Conservation (phyloP, 1,284 basidiomycete genomes). For the Ganoderma boninense region DNA sequence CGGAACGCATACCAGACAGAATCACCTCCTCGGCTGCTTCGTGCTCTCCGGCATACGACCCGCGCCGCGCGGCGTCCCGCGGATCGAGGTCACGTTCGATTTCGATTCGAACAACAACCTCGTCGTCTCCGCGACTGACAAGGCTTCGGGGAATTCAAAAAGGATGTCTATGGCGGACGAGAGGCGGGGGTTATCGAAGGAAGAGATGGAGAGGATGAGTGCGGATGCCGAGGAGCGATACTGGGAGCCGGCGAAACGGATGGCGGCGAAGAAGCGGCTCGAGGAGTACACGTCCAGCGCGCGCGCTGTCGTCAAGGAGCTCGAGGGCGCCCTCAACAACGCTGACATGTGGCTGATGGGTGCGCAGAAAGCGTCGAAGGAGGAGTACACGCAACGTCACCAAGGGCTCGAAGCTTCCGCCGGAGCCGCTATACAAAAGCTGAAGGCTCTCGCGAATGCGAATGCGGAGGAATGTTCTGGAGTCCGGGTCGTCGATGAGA, state of each 20-base stretch:
- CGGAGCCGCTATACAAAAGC: slow-evolving; percentile 93
- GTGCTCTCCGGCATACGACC: slow-evolving; percentile 98
- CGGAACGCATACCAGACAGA: slow-evolving; percentile 98
- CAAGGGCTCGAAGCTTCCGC: slow-evolving; percentile 94
- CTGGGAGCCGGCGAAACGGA: slow-evolving; percentile 87
- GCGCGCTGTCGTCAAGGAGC: slow-evolving; percentile 89
- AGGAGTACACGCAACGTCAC: slow-evolving; percentile 95
- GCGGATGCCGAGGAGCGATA: slow-evolving; percentile 93
- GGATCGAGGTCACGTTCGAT: slow-evolving; percentile 98
- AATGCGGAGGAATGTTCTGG: neutral
- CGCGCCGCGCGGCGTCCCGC: slow-evolving; percentile 97
- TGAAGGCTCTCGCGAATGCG: slow-evolving; percentile 64
- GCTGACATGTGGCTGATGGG: slow-evolving; percentile 90
- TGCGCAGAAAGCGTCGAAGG: slow-evolving; percentile 92
- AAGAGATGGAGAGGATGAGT: slow-evolving; percentile 99
- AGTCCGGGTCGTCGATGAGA: too few relatives aligned
- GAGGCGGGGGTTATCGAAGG: slow-evolving; percentile 97
- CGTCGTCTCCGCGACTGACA: slow-evolving; percentile 95
- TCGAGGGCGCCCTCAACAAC: slow-evolving; percentile 87
- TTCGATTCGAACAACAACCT: slow-evolving; percentile 98
- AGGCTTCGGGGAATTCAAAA: slow-evolving; percentile 97
- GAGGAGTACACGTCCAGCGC: slow-evolving; percentile 98
- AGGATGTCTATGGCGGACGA: slow-evolving; percentile 98
- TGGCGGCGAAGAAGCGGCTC: slow-evolving; percentile 87
- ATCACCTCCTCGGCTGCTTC: slow-evolving; percentile 98